Percentiles rank a stretch among this genome's conserved stretches.
Conservation (phyloP, 352 stramenopile species). For the Globisporangium barbulae region DNA sequence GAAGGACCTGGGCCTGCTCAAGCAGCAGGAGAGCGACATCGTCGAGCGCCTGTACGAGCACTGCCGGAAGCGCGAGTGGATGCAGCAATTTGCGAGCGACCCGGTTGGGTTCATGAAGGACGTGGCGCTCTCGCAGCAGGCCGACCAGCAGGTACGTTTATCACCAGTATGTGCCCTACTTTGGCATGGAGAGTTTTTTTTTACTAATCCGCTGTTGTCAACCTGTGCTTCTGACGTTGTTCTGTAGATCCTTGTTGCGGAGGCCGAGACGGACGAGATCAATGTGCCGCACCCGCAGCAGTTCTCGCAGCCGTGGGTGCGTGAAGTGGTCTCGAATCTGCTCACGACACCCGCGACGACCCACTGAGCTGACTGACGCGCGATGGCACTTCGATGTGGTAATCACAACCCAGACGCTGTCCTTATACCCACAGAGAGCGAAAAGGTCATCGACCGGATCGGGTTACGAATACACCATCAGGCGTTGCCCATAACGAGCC, state of each 20-base stretch:
- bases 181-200: neutral
- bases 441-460: no score
- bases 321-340: constrained; percentile 39
- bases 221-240: neutral
- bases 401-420: neutral
- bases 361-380: constrained; percentile 12
- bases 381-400: neutral
- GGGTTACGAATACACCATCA: no score
- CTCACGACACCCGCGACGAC: constrained; percentile 20
- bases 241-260: constrained; percentile 44
- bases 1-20: constrained; percentile 56
- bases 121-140: constrained; percentile 52
- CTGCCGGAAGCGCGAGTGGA: constrained; percentile 62
- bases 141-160: constrained; percentile 48
- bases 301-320: constrained; percentile 73
- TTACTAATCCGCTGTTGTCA: neutral
- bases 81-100: constrained; percentile 61
- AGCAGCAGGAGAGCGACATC: constrained; percentile 55
- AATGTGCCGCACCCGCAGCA: constrained; percentile 50
- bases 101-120: constrained; percentile 63
- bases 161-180: neutral
- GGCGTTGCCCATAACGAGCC: no score
- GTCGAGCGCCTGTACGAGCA: constrained; percentile 45
- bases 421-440: neutral
- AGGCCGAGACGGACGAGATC: constrained; percentile 64